A percentile compares a stretch with the other conserved stretches of the same genome.
Evolutionary conservation across 2,329 filamentous ascomycete genomes (phyloP).

Genomic region (Thermochaetoides dissita): DNA sequence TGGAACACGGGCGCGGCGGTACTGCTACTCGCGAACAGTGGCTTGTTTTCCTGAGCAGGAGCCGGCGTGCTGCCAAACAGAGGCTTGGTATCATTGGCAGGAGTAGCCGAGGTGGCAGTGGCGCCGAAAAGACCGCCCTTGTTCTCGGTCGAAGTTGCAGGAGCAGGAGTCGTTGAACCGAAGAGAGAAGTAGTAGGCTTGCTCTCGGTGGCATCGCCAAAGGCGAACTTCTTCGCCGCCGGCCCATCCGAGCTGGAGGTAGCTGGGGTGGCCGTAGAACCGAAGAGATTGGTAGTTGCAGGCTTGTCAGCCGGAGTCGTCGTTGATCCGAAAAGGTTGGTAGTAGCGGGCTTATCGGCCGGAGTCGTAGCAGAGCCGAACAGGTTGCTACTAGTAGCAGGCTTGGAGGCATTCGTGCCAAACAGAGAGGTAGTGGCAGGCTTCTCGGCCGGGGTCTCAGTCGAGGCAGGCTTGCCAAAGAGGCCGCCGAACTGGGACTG

Average conservation of each 20-base stretch:
- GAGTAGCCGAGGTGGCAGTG: slow-evolving; percentile 3
- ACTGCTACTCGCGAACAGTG: slow-evolving; percentile 18
- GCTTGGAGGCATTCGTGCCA: slow-evolving; percentile 1
- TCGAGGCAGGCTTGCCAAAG: slow-evolving; percentile 11
- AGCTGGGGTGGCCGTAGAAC: slow-evolving; percentile 5
- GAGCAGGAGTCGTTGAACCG: slow-evolving; percentile 9
- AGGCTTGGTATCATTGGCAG: slow-evolving; percentile 14
- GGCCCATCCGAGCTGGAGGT: slow-evolving; percentile 9
- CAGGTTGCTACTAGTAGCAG: neutral
- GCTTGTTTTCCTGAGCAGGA: slow-evolving; percentile 13
- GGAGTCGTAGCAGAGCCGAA: slow-evolving; percentile 8
- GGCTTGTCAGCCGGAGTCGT: slow-evolving; percentile 7
- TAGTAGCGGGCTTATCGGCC: slow-evolving; percentile 2
- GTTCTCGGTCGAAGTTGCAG: slow-evolving; percentile 8
- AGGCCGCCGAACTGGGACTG: slow-evolving; percentile 7
- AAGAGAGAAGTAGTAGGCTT: slow-evolving; percentile 11
- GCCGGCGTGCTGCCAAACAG: slow-evolving; percentile 20
- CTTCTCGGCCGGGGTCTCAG: slow-evolving; percentile 6
- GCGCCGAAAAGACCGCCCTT: slow-evolving; percentile 7
- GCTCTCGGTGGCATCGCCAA: slow-evolving; percentile 9
- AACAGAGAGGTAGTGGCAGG: slow-evolving; percentile 6
- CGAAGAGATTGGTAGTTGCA: slow-evolving; percentile 10
- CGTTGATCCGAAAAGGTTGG: slow-evolving; percentile 7
- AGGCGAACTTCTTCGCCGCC: slow-evolving; percentile 16
- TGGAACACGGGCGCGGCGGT: slow-evolving; percentile 11